These are phyloP conservation scores for Penicillium sclerotigenum DNA, from an alignment of 2,329 filamentous ascomycete genomes.

Conservation along the genomic window DNA sequence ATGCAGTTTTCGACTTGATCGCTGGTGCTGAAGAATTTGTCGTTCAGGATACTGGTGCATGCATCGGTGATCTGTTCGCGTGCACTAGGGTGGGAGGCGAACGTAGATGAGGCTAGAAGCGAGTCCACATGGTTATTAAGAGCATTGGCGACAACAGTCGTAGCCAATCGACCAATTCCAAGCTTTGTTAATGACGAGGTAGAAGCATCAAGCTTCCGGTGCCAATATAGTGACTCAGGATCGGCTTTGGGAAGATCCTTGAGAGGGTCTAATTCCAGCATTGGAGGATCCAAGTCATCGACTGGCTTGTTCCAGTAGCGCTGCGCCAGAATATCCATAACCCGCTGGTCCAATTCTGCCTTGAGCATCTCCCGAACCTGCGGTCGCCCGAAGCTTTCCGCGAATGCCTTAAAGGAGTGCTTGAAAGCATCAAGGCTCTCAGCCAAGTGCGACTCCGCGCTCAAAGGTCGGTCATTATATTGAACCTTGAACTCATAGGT, in stretches of 20 bases:
- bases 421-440: slow-evolving; percentile 96
- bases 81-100: slow-evolving; percentile 85
- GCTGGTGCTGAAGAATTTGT: slow-evolving; percentile 92
- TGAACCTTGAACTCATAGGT: slow-evolving; percentile 99
- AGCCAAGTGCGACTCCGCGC: slow-evolving; percentile 92
- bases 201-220: slow-evolving; percentile 87
- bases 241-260: slow-evolving; percentile 80
- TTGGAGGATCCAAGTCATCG: slow-evolving; percentile 67
- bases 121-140: slow-evolving; percentile 79
- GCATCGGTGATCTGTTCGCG: slow-evolving; percentile 90
- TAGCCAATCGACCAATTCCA: slow-evolving; percentile 87
- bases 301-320: slow-evolving; percentile 97
- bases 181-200: slow-evolving; percentile 88
- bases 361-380: slow-evolving; percentile 90
- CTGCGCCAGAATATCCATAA: slow-evolving; percentile 87
- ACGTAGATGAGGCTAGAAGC: slow-evolving; percentile 76
- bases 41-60: slow-evolving; percentile 82
- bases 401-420: slow-evolving; percentile 93
- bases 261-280: slow-evolving; percentile 68
- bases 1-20: slow-evolving; percentile 99
- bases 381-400: slow-evolving; percentile 80
- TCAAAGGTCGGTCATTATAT: slow-evolving; percentile 93
- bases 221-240: slow-evolving; percentile 84
- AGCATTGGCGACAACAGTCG: slow-evolving; percentile 83
- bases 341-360: slow-evolving; percentile 86